Evolutionary conservation across 176 grass and related monocot species (phyloP).

Genomic region (Juncus inflexus): DNA sequence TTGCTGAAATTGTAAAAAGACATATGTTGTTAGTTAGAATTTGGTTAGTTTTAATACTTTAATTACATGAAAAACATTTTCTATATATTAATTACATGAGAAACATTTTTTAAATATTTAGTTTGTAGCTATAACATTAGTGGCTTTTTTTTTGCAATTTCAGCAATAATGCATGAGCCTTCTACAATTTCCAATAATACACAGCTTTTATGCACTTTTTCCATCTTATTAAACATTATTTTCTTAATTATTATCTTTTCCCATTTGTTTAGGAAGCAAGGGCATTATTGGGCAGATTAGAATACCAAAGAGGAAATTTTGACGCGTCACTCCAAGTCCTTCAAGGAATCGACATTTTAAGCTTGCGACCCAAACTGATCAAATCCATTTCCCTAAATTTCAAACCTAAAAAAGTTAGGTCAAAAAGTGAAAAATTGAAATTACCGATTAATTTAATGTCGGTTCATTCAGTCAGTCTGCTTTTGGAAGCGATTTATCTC

Average conservation of each 20-base stretch:
- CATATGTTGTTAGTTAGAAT: too few relatives aligned
- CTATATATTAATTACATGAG: too few relatives aligned
- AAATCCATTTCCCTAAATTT: slow-evolving; percentile 65
- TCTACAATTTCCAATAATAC: too few relatives aligned
- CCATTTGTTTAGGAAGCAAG: slow-evolving; percentile 66
- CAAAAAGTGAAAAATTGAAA: slow-evolving; percentile 55
- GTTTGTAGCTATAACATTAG: too few relatives aligned
- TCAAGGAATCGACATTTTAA: slow-evolving; percentile 80
- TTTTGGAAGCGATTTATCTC: slow-evolving; percentile 86
- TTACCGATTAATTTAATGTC: slow-evolving; percentile 74
- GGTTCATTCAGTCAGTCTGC: slow-evolving; percentile 91
- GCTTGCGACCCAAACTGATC: slow-evolving; percentile 60
- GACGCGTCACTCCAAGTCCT: slow-evolving; percentile 96
- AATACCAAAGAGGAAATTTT: slow-evolving; percentile 93
- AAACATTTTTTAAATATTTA: too few relatives aligned
- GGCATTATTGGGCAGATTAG: slow-evolving; percentile 86
- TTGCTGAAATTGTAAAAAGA: too few relatives aligned
- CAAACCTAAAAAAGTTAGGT: slow-evolving; percentile 48
- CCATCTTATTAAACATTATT: slow-evolving; percentile 13
- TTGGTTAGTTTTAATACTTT: too few relatives aligned
- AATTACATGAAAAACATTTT: too few relatives aligned
- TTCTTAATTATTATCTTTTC: slow-evolving; percentile 23
- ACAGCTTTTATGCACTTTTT: background rate
- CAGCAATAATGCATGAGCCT: too few relatives aligned
- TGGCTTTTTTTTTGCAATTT: too few relatives aligned